These are phyloP conservation scores for Furcasterigmium sp. DNA, from an alignment of 2,329 filamentous ascomycete species.

Conservation along the genomic window DNA sequence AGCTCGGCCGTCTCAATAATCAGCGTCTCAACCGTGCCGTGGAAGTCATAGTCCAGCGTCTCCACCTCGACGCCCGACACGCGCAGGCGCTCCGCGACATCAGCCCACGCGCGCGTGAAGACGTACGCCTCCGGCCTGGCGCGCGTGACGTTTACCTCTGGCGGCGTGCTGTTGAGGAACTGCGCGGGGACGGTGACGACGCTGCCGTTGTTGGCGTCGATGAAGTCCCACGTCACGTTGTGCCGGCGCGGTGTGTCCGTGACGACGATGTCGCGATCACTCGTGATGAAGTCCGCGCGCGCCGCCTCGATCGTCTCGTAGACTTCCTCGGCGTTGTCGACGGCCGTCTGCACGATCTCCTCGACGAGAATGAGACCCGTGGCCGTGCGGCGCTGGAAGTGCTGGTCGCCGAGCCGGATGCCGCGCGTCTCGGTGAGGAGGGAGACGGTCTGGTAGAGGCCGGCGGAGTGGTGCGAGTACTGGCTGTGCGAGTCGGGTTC, in stretches of 20 bases:
- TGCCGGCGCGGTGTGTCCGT: slow-evolving; percentile 17
- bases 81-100: slow-evolving; percentile 19
- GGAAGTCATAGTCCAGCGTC: slow-evolving; percentile 14
- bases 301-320: slow-evolving; percentile 18
- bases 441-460: slow-evolving; percentile 20
- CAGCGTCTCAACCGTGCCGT: slow-evolving; percentile 20
- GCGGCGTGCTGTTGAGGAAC: slow-evolving; percentile 21
- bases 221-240: slow-evolving; percentile 17
- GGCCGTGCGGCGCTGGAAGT: slow-evolving; percentile 22
- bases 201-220: slow-evolving; percentile 18
- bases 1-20: slow-evolving; percentile 16
- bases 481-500: slow-evolving; percentile 22
- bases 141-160: slow-evolving; percentile 20
- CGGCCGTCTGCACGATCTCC: slow-evolving; percentile 21
- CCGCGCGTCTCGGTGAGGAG: slow-evolving; percentile 24
- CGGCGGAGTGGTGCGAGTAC: slow-evolving; percentile 23
- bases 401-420: slow-evolving; percentile 21
- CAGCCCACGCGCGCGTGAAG: slow-evolving; percentile 21
- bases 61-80: slow-evolving; percentile 18
- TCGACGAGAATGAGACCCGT: slow-evolving; percentile 20
- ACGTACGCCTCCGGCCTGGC: slow-evolving; percentile 22
- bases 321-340: slow-evolving; percentile 19
- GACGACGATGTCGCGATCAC: slow-evolving; percentile 20
- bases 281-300: slow-evolving; percentile 18
- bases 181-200: slow-evolving; percentile 18